Percentiles rank a stretch among this genome's conserved stretches.
These are phyloP conservation scores for Craterostigma plantagineum DNA, from an alignment of 257 asterid genomes.

Conservation along the genomic window DNA sequence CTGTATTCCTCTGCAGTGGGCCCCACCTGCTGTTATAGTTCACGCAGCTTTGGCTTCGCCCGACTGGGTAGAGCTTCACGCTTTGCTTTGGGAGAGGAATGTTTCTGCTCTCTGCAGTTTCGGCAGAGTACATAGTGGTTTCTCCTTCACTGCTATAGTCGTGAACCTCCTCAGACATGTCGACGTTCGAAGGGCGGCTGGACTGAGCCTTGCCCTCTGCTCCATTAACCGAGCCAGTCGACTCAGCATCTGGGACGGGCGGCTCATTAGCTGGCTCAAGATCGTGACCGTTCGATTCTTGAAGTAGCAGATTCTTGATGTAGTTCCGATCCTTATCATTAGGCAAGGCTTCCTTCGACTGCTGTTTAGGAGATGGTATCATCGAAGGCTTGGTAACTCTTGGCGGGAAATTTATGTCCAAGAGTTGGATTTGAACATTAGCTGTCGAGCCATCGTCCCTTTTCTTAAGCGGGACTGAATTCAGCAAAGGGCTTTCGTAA, in stretches of 20 bases:
- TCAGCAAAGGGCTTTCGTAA: constrained; percentile 54
- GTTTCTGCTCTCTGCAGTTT: constrained; percentile 92
- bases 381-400: constrained; percentile 22
- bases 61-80: too few relatives aligned
- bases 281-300: constrained; percentile 9
- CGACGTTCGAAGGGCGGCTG: constrained; percentile 47
- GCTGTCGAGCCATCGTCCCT: too few relatives aligned
- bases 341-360: constrained; percentile 10
- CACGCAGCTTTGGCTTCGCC: constrained; percentile 91
- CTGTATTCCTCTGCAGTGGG: constrained; percentile 18
- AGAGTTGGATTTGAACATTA: constrained; percentile 37
- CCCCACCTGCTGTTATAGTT: constrained; percentile 73
- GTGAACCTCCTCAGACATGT: constrained; percentile 21
- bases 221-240: constrained; percentile 76
- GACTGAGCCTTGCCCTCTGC: constrained; percentile 53
- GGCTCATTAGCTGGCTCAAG: constrained; percentile 11
- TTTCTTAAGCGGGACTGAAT: constrained; percentile 27
- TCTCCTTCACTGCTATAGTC: constrained; percentile 90
- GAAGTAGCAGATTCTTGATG: constrained; percentile 5
- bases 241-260: constrained; percentile 40
- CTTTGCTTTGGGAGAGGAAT: constrained; percentile 56
- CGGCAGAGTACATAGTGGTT: constrained; percentile 98
- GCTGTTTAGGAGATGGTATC: constrained; percentile 18
- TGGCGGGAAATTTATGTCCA: constrained; percentile 88
- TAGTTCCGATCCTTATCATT: too few relatives aligned